These are phyloP conservation scores for Scleromitrula shiraiana DNA, from an alignment of 2,329 filamentous ascomycete genomes.

Conservation along the genomic window DNA sequence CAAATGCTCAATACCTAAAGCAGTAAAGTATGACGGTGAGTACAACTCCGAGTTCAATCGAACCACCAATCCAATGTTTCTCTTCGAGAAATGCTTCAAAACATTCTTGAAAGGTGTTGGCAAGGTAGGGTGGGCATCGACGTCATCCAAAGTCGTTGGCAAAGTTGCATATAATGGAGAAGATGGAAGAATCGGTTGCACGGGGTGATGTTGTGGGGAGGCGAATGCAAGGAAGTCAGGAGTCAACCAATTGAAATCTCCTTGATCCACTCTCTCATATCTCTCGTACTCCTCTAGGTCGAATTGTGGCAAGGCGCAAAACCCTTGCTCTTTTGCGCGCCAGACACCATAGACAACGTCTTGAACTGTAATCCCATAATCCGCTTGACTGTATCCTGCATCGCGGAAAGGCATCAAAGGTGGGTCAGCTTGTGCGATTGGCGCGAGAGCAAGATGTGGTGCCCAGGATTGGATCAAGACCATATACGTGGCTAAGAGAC, in stretches of 20 bases:
- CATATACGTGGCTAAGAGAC: conserved; percentile 96
- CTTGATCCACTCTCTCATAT: conserved; percentile 93
- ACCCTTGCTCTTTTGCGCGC: conserved; percentile 94
- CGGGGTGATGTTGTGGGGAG: conserved; percentile 78
- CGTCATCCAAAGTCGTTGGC: conserved; percentile 66
- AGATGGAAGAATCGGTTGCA: conserved; percentile 61
- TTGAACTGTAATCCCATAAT: conserved; percentile 92
- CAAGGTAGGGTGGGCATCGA: conserved; percentile 62
- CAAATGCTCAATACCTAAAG: conserved; percentile 86
- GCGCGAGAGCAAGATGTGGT: conserved; percentile 87
- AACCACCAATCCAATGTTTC: conserved; percentile 88
- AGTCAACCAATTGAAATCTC: conserved; percentile 99
- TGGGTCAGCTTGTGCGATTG: conserved; percentile 92
- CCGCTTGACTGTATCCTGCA: conserved; percentile 95
- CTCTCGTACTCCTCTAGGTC: conserved; percentile 95
- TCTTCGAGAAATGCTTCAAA: conserved; percentile 75
- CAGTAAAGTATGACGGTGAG: conserved; percentile 94
- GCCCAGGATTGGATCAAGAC: conserved; percentile 97
- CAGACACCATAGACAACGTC: conserved; percentile 98
- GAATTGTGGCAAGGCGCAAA: conserved; percentile 88
- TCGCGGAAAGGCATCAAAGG: conserved; percentile 98
- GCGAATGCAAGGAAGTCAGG: conserved; percentile 94
- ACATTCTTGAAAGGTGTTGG: conserved; percentile 94
- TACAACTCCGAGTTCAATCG: conserved; percentile 93
- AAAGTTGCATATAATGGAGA: conserved; percentile 68